Evolutionary conservation across 495 filamentous ascomycete species (phyloP).

Genomic region (Penicillium cataractarum): DNA sequence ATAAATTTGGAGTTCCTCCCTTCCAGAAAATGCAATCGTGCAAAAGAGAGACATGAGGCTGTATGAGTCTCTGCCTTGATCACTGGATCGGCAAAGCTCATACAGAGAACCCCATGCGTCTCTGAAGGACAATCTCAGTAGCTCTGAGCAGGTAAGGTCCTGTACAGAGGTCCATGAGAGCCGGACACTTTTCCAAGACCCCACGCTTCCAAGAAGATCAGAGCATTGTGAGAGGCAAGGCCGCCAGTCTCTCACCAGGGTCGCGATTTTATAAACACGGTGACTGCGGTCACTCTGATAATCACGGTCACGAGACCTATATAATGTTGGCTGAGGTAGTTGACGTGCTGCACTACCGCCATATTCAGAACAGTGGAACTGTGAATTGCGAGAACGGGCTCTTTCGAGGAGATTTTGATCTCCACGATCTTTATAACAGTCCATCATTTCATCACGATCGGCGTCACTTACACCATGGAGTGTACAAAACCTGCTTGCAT

Average conservation of each 20-base stretch:
- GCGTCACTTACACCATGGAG: conserved; percentile 4
- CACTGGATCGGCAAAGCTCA: conserved; percentile 13
- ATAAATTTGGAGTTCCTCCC: conserved; percentile 5
- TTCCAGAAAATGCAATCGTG: conserved; percentile 15
- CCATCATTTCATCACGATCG: conserved; percentile 1
- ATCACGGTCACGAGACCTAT: conserved; percentile 20
- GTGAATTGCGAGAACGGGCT: conserved; percentile 46
- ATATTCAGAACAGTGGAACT: conserved; percentile 50
- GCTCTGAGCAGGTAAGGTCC: conserved; percentile 5
- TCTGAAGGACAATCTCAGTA: conserved; percentile 12
- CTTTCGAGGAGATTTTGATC: conserved; percentile 40
- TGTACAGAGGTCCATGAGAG: not conserved
- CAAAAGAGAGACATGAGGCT: conserved; percentile 19
- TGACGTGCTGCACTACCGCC: conserved; percentile 48
- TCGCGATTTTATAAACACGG: conserved; percentile 20
- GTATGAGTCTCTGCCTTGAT: conserved; percentile 14
- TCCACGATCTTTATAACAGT: conserved; percentile 16
- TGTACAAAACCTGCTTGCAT: conserved; percentile 25
- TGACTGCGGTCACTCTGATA: conserved; percentile 16
- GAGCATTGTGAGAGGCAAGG: not conserved
- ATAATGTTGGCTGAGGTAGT: conserved; percentile 25
- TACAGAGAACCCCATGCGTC: conserved; percentile 23
- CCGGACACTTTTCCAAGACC: conserved; percentile 10
- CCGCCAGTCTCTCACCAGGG: conserved; percentile 21
- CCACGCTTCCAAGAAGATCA: conserved; percentile 6